These are phyloP conservation scores for Stylosanthes scabra DNA, from an alignment of 331 rosid species.

Conservation along the genomic window DNA sequence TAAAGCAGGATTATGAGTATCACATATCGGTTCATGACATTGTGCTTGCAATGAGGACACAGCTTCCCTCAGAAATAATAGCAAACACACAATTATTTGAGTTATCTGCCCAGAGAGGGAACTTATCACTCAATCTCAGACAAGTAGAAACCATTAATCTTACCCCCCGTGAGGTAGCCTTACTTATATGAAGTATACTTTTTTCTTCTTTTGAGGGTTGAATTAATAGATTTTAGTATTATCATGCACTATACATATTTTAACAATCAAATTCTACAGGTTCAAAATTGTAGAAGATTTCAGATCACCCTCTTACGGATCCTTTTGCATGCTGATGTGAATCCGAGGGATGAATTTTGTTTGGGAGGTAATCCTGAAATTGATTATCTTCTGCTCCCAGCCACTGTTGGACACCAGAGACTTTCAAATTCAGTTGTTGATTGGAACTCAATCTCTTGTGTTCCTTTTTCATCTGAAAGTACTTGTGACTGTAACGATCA, in stretches of 20 bases:
- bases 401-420: slow-evolving; percentile 29
- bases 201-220: no score
- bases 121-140: slow-evolving; percentile 46
- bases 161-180: slow-evolving; percentile 43
- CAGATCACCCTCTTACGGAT: slow-evolving; percentile 53
- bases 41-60: slow-evolving; percentile 56
- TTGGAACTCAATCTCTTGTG: slow-evolving; percentile 52
- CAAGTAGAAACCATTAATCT: slow-evolving; percentile 43
- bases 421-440: slow-evolving; percentile 42
- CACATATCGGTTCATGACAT: slow-evolving; percentile 47
- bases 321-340: slow-evolving; percentile 38
- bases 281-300: slow-evolving; percentile 56
- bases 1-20: slow-evolving; percentile 52
- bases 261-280: slow-evolving; percentile 46
- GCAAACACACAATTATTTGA: slow-evolving; percentile 47
- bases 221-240: no score
- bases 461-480: slow-evolving; percentile 30
- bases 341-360: slow-evolving; percentile 29
- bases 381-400: slow-evolving; percentile 77
- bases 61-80: slow-evolving; percentile 56
- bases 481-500: slow-evolving; percentile 26
- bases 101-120: slow-evolving; percentile 52
- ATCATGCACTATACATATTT: no score
- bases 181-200: background rate
- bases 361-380: slow-evolving; percentile 45